Conservation (phyloP, 169 alveolate genomes). For the Pseudocohnilembus persalinus region DNA sequence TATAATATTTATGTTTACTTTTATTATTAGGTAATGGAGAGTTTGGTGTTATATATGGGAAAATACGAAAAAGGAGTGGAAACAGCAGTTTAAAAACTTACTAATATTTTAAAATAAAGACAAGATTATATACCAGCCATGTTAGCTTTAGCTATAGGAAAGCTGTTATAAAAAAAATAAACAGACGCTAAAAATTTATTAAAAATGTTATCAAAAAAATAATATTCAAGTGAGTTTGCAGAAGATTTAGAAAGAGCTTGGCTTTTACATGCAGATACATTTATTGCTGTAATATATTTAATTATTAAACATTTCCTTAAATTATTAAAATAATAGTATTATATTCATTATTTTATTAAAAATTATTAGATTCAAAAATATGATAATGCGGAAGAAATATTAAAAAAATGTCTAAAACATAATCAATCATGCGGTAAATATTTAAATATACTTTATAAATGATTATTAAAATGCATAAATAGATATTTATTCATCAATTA, state of each 20-base stretch:
- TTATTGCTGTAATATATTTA: constrained; percentile 11
- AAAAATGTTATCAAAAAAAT: constrained; percentile 51
- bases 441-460: too few relatives aligned
- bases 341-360: too few relatives aligned
- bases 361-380: constrained; percentile 27
- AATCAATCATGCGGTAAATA: constrained; percentile 72
- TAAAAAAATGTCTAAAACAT: constrained; percentile 68
- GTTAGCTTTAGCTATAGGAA: constrained; percentile 80
- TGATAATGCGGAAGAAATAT: constrained; percentile 68
- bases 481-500: too few relatives aligned
- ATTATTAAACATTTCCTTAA: neutral
- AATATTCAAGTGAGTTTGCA: constrained; percentile 79
- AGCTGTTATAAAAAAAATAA: constrained; percentile 68
- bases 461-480: too few relatives aligned
- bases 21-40: constrained; percentile 49
- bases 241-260: constrained; percentile 90
- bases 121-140: constrained; percentile 84
- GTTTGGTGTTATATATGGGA: constrained; percentile 64
- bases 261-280: constrained; percentile 85
- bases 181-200: constrained; percentile 74
- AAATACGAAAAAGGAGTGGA: constrained; percentile 60
- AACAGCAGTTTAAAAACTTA: constrained; percentile 52
- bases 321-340: neutral
- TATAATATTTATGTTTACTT: too few relatives aligned
- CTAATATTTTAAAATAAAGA: constrained; percentile 59